These are phyloP conservation scores for Vitis hybrid DNA, from an alignment of 177 flowering plant species.

Conservation along the genomic window DNA sequence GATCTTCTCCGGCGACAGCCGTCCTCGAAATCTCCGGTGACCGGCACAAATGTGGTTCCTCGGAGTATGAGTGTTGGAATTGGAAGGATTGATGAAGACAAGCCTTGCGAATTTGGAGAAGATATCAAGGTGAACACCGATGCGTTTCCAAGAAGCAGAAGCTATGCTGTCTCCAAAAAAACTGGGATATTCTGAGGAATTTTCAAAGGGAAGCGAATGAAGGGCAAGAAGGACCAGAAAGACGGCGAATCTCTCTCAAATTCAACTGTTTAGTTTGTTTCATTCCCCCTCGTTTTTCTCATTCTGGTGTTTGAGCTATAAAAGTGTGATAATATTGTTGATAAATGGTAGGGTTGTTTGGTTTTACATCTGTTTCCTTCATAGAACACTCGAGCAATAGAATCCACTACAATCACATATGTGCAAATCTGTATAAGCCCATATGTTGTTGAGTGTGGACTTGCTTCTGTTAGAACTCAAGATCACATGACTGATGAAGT, in stretches of 20 bases:
- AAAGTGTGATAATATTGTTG: background rate
- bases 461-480: too few relatives aligned
- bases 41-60: background rate
- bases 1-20: slow-evolving; percentile 3
- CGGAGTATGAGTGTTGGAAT: slow-evolving; percentile 41
- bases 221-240: background rate
- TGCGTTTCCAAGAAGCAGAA: slow-evolving; percentile 34
- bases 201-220: background rate
- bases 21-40: background rate
- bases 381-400: background rate
- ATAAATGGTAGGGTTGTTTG: background rate
- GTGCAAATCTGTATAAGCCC: too few relatives aligned
- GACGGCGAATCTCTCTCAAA: background rate
- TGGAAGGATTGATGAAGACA: slow-evolving; percentile 54
- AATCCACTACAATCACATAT: too few relatives aligned
- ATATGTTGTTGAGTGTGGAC: too few relatives aligned
- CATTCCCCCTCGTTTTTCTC: background rate
- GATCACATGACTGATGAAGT: too few relatives aligned
- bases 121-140: slow-evolving; percentile 11
- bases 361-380: background rate
- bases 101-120: slow-evolving; percentile 36
- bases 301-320: background rate
- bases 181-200: background rate
- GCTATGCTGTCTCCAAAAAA: slow-evolving; percentile 25
- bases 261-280: background rate